Conservation (phyloP, 129 eudicot species). For the Saussurea involucrata region DNA sequence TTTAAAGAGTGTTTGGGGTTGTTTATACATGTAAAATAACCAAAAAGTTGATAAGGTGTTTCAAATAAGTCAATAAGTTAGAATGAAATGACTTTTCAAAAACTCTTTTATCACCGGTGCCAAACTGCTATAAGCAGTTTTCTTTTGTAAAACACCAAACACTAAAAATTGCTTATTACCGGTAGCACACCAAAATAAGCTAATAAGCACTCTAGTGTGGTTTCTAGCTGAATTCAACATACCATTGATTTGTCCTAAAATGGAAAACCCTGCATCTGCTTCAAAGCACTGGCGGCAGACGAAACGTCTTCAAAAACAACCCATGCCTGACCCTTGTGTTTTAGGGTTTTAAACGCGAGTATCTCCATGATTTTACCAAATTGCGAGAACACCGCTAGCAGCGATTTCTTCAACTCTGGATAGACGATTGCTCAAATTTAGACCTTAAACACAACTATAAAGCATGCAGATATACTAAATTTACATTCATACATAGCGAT, state of each 20-base stretch:
- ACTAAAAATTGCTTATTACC: no score
- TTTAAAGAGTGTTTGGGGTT: no score
- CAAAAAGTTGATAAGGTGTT: no score
- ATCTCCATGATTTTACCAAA: constrained; percentile 86
- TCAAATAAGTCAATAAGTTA: no score
- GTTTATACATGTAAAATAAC: no score
- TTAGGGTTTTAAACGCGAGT: constrained; percentile 91
- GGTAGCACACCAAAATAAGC: no score
- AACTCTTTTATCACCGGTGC: no score
- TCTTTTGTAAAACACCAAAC: no score
- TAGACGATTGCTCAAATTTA: not conserved
- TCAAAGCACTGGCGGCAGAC: constrained; percentile 60
- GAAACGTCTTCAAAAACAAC: constrained; percentile 81
- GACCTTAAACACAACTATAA: not conserved
- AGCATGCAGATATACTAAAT: not conserved
- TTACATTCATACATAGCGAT: no score
- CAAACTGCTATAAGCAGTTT: no score
- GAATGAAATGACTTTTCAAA: no score
- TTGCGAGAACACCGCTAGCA: constrained; percentile 83
- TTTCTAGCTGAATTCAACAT: not conserved
- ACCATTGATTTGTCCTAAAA: constrained; percentile 97
- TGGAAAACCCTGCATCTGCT: constrained; percentile 91
- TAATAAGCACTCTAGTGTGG: no score
- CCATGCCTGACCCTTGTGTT: constrained; percentile 97
- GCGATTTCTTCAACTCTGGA: constrained; percentile 82